Base-by-base conservation (phyloP, 768 basidiomycete genomes). In the Psilocybe cubensis region DNA sequence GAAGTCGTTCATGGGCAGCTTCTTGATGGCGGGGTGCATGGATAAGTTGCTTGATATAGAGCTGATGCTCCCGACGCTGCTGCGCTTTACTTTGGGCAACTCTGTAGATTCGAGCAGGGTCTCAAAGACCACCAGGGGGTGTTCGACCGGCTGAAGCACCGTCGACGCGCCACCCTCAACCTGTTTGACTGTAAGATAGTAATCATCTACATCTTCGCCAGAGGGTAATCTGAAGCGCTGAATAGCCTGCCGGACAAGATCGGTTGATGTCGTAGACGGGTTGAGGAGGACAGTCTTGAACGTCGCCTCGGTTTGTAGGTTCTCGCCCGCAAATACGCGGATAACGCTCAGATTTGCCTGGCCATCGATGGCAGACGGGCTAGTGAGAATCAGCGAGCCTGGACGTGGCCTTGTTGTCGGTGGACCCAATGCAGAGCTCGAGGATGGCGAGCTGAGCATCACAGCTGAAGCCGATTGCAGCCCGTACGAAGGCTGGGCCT, bases 241-340 rank as follows among this genome's bases (percentile, higher is more conserved):
- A 54, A 95, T 88, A 5, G 96, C 93, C 75, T 99, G 97, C 55
- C 84, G 82, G 49, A 98, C 83, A 40, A 99, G 84, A 57, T 97
- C 96, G 0, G 80, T 75, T 0, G 93, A 84, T 0, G 89, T 91
- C 0, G 96, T 98, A 0, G 86, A 87, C 4, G 90, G 78, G 66
- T 96, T 98, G 54, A 98, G 82, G 17, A 98, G 75, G 1, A 96
- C 97, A 5, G 97, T 98, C 78, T 98, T 98, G 83, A 99, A 99
- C 4, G 96, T 97, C 2, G 95, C 94, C 65, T 98, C 96, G 0
- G 94, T 93, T 69, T 94, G 88, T 61, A 98, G 70, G 62, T 92
- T 82, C 62, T 89, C 86, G 25, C 96, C 97, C 0, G 96, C 96
- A 68, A 99, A 99, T 35, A 99, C 87, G 23, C 97, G 91, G 49